Percentiles rank a stretch among this genome's conserved stretches.
phyloP scores from a whole-genome alignment of 148 eudicot genomes.

The Amaranthus palmeri region DNA sequence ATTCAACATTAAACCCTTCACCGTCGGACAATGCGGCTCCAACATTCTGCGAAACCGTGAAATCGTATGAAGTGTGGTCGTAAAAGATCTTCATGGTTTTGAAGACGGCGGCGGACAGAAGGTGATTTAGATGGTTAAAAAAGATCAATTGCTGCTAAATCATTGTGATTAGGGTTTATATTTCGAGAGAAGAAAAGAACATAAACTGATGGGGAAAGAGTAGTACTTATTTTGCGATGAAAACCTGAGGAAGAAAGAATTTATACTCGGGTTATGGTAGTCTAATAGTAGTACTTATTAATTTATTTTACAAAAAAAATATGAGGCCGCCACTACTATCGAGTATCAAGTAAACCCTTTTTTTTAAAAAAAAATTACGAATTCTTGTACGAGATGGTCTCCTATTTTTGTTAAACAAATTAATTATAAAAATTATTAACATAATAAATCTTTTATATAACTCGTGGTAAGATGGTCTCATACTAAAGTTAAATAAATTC shows the following conservation, averaged over 20 bases:
- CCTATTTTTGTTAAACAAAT: too few relatives aligned
- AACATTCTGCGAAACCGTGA: constrained; percentile 14
- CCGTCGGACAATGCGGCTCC: neutral
- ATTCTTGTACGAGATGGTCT: too few relatives aligned
- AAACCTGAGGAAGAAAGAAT: neutral
- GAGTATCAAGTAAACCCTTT: too few relatives aligned
- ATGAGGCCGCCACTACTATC: too few relatives aligned
- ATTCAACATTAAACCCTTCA: constrained; percentile 8
- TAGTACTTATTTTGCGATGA: neutral
- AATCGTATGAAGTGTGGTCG: constrained; percentile 21
- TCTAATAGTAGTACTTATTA: neutral
- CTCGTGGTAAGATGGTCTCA: too few relatives aligned
- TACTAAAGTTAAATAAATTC: too few relatives aligned
- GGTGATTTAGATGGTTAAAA: neutral
- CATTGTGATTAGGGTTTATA: neutral
- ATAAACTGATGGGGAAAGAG: neutral
- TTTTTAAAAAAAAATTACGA: too few relatives aligned
- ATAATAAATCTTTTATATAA: too few relatives aligned
- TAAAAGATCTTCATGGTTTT: constrained; percentile 14
- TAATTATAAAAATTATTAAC: too few relatives aligned
- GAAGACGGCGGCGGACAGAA: neutral
- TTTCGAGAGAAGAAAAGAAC: neutral
- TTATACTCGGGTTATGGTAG: neutral
- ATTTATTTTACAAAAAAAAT: neutral
- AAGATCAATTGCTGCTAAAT: neutral